Evolutionary conservation across 371 early-diverging fungal species (phyloP).

Genomic region (Dichotomocladium elegans): DNA sequence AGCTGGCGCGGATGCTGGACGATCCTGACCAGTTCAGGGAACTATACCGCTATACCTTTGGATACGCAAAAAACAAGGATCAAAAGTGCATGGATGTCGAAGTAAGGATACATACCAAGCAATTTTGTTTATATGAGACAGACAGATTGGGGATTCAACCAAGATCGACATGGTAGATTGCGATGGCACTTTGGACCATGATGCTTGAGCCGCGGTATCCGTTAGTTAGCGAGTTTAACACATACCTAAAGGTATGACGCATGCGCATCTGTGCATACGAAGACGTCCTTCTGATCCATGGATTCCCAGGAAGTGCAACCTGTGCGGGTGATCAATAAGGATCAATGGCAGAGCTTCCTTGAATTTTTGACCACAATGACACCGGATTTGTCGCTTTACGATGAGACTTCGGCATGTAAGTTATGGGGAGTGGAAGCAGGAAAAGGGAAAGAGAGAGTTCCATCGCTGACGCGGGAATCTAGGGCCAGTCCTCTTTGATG

Average conservation of each 20-base stretch:
- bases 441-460: neutral
- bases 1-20: slow-evolving; percentile 37
- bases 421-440: neutral
- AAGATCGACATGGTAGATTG: slow-evolving; percentile 44
- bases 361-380: slow-evolving; percentile 58
- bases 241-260: slow-evolving; percentile 39
- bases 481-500: slow-evolving; percentile 70
- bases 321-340: slow-evolving; percentile 66
- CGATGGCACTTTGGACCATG: slow-evolving; percentile 54
- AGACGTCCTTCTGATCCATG: too few species aligned
- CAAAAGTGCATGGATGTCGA: slow-evolving; percentile 68
- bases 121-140: neutral
- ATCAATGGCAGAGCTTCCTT: slow-evolving; percentile 70
- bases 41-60: slow-evolving; percentile 66
- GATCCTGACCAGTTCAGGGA: slow-evolving; percentile 54
- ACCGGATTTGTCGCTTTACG: slow-evolving; percentile 55
- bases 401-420: slow-evolving; percentile 70
- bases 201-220: slow-evolving; percentile 40
- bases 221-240: slow-evolving; percentile 49
- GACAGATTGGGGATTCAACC: neutral
- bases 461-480: neutral
- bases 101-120: slow-evolving; percentile 21
- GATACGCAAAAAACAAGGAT: slow-evolving; percentile 64
- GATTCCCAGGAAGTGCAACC: slow-evolving; percentile 42
- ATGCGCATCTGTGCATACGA: neutral